Evolutionary conservation across 2,329 filamentous ascomycete species (phyloP).

Genomic region (Exophiala sp.): DNA sequence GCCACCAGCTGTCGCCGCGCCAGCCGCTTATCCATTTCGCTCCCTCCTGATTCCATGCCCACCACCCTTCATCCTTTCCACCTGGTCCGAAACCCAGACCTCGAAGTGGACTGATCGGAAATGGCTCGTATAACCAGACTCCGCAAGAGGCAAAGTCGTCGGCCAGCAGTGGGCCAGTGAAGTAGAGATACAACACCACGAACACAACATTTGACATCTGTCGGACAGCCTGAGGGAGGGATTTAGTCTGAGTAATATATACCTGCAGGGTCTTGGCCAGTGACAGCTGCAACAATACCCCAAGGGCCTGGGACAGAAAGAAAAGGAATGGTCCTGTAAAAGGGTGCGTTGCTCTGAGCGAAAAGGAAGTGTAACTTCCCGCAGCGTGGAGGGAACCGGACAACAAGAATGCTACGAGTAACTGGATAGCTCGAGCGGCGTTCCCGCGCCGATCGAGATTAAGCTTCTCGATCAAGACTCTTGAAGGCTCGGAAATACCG

Average conservation of each 20-base stretch:
- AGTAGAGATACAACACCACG: constrained; percentile 60
- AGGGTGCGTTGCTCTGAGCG: constrained; percentile 48
- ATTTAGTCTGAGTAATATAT: constrained; percentile 34
- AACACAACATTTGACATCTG: constrained; percentile 57
- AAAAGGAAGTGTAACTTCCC: constrained; percentile 63
- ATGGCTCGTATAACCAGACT: constrained; percentile 72
- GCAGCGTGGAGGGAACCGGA: constrained; percentile 65
- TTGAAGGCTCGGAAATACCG: constrained; percentile 40
- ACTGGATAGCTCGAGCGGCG: constrained; percentile 36
- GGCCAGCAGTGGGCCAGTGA: constrained; percentile 59
- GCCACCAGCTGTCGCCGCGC: constrained; percentile 27
- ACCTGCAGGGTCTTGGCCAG: constrained; percentile 30
- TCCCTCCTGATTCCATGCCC: constrained; percentile 51
- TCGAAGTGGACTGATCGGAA: constrained; percentile 69
- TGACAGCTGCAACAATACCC: constrained; percentile 55
- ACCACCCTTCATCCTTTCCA: constrained; percentile 54
- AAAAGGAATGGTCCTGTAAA: constrained; percentile 54
- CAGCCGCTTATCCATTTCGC: constrained; percentile 24
- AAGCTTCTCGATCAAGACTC: constrained; percentile 19
- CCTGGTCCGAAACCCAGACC: constrained; percentile 56
- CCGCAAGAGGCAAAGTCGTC: constrained; percentile 71
- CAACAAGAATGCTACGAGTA: constrained; percentile 56
- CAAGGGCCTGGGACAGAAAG: constrained; percentile 64
- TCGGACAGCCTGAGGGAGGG: constrained; percentile 44
- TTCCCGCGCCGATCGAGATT: constrained; percentile 14